Evolutionary conservation across 1,284 basidiomycete genomes (phyloP).

Genomic region (Flammula alnicola): DNA sequence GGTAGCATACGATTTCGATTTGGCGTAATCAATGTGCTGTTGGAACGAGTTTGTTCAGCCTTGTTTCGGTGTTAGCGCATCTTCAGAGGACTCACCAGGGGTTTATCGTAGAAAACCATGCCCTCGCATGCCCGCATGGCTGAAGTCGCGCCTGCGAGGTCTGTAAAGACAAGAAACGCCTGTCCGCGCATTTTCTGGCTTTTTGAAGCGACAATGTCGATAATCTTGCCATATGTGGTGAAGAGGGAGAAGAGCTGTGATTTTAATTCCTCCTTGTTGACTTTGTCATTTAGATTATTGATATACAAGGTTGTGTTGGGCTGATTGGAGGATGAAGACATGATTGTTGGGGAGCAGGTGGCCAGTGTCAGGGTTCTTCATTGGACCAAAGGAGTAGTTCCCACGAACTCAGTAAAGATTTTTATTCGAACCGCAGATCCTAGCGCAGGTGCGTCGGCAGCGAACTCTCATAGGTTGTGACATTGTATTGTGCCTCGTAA

Average conservation of each 20-base stretch:
- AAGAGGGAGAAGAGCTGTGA: slow-evolving; percentile 89
- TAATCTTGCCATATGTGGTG: slow-evolving; percentile 89
- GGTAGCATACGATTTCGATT: slow-evolving; percentile 84
- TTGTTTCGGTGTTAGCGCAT: slow-evolving; percentile 12
- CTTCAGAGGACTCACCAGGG: slow-evolving; percentile 65
- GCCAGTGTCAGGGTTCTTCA: not conserved
- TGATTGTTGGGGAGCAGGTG: slow-evolving; percentile 25
- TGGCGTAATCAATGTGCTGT: slow-evolving; percentile 88
- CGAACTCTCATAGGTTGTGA: slow-evolving; percentile 8
- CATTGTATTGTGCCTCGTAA: slow-evolving; percentile 22
- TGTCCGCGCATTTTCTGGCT: slow-evolving; percentile 89
- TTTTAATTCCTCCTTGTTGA: slow-evolving; percentile 92
- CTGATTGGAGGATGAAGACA: slow-evolving; percentile 58
- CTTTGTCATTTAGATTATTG: slow-evolving; percentile 93
- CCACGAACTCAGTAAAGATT: slow-evolving; percentile 42
- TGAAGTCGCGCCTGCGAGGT: slow-evolving; percentile 86
- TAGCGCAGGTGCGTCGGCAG: slow-evolving; percentile 9
- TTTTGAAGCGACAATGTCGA: slow-evolving; percentile 96
- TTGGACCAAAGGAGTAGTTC: slow-evolving; percentile 32
- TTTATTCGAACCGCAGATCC: no score
- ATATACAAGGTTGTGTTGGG: slow-evolving; percentile 93
- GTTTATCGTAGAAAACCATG: slow-evolving; percentile 92
- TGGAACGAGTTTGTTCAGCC: slow-evolving; percentile 13
- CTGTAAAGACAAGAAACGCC: slow-evolving; percentile 95
- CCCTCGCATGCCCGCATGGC: slow-evolving; percentile 91